Conservation (phyloP, 208 protist genomes). For the Trypanosoma lewisi region DNA sequence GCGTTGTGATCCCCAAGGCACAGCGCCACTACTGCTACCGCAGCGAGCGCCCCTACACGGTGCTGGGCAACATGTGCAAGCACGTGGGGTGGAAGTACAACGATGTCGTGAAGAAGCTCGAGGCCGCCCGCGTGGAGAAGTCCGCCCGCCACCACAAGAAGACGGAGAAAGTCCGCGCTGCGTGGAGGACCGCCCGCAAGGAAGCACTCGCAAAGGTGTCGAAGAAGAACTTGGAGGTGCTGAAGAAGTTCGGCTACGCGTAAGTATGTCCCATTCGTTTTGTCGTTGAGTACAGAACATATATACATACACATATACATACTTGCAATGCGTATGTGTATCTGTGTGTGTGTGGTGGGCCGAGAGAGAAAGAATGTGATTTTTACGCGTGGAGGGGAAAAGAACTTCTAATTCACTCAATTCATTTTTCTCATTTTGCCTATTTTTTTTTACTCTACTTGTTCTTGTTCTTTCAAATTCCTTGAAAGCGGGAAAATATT, state of each 20-base stretch:
- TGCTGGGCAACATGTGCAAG: constrained; percentile 88
- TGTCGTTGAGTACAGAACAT: not conserved
- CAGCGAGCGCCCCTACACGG: constrained; percentile 74
- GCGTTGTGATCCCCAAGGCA: constrained; percentile 67
- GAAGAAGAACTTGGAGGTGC: constrained; percentile 81
- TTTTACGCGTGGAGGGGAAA: constrained; percentile 1
- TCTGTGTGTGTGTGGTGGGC: not conserved
- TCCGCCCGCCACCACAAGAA: constrained; percentile 61
- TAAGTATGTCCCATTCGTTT: constrained; percentile 28
- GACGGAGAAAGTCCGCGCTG: constrained; percentile 62
- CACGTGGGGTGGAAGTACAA: constrained; percentile 89
- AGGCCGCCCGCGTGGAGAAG: constrained; percentile 78
- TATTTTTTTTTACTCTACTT: constrained; percentile 25
- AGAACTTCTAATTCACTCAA: not conserved
- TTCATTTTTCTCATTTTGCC: constrained; percentile 27
- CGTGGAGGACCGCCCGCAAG: constrained; percentile 70
- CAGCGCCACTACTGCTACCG: constrained; percentile 78
- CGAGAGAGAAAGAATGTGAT: not conserved
- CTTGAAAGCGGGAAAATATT: constrained; percentile 21
- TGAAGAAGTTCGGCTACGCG: constrained; percentile 90
- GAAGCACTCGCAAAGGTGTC: constrained; percentile 77
- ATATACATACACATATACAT: not conserved
- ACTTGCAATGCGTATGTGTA: not conserved
- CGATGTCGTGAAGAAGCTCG: constrained; percentile 77
- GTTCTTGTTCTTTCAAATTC: constrained; percentile 8